Conservation (phyloP, 768 basidiomycete species). For the Chalciporus pseudorubinellus region DNA sequence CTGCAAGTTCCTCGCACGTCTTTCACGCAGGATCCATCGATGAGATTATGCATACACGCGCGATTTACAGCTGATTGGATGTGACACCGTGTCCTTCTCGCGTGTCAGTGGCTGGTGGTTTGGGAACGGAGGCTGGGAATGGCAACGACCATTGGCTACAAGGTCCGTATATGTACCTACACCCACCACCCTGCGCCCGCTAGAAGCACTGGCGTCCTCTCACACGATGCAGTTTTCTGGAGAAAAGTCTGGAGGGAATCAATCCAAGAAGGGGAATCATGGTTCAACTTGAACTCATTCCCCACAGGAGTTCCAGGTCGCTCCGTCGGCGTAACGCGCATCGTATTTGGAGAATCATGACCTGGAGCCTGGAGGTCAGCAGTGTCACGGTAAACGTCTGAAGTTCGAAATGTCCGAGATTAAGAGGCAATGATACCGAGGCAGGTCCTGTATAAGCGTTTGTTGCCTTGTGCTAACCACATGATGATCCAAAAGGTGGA, state of each 20-base stretch:
- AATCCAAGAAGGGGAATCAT: conserved; percentile 16
- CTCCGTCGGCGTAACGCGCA: conserved; percentile 9
- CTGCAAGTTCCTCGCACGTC: background rate
- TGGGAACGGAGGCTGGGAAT: background rate
- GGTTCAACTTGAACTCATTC: conserved; percentile 3
- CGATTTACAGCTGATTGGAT: background rate
- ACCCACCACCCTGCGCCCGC: conserved; percentile 20
- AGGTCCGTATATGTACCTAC: background rate
- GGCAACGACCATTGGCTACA: background rate
- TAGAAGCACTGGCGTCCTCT: conserved; percentile 1
- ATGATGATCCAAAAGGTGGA: conserved; percentile 5
- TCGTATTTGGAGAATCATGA: conserved; percentile 15
- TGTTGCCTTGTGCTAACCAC: conserved; percentile 8
- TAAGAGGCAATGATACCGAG: conserved; percentile 5
- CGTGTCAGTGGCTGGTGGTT: background rate
- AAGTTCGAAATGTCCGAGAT: background rate
- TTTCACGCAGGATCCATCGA: conserved; percentile 15
- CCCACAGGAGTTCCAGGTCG: conserved; percentile 16
- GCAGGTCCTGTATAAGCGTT: conserved; percentile 1
- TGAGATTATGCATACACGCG: conserved; percentile 16
- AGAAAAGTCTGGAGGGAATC: background rate
- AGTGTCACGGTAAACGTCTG: background rate
- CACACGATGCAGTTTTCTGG: conserved; percentile 7
- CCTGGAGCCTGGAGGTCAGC: background rate
- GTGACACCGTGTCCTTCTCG: conserved; percentile 9